A percentile compares a stretch with the other conserved stretches of the same genome.
These are phyloP conservation scores for Hypoxylon sp. DNA, from an alignment of 2,329 filamentous ascomycete species.

Conservation along the genomic window DNA sequence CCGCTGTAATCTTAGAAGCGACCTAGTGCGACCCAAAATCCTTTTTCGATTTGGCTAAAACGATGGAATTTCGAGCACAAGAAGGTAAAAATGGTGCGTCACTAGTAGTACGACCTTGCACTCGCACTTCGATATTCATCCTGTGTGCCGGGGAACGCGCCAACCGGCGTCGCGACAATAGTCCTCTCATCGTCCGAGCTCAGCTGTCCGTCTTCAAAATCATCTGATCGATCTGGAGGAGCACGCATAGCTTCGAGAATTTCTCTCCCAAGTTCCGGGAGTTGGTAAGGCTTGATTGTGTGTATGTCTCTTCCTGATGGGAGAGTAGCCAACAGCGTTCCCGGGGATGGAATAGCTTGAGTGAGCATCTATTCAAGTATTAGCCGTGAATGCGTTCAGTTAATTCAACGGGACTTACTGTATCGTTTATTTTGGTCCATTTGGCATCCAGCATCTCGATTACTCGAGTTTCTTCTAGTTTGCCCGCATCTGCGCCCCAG, in stretches of 20 bases:
- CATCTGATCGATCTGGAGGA: constrained; percentile 64
- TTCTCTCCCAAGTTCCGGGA: constrained; percentile 75
- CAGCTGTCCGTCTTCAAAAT: constrained; percentile 56
- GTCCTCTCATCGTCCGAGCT: constrained; percentile 62
- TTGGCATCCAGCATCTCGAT: constrained; percentile 89
- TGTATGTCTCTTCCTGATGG: constrained; percentile 93
- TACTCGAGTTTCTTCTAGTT: constrained; percentile 85
- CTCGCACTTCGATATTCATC: constrained; percentile 50
- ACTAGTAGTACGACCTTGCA: constrained; percentile 54
- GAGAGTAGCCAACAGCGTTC: constrained; percentile 81
- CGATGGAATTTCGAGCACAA: neutral
- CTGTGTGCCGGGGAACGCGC: constrained; percentile 51
- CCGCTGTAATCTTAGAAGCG: neutral
- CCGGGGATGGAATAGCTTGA: constrained; percentile 79
- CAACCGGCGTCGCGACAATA: constrained; percentile 47
- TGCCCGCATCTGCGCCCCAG: constrained; percentile 89
- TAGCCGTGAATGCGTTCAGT: neutral
- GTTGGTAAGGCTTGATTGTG: constrained; percentile 75
- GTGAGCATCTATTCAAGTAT: constrained; percentile 76
- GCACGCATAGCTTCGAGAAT: constrained; percentile 74
- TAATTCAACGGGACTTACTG: constrained; percentile 67
- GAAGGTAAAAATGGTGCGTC: neutral
- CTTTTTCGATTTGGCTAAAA: neutral
- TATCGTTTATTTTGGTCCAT: constrained; percentile 95
- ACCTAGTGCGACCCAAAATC: neutral